A percentile compares a stretch with the other conserved stretches of the same genome.
phyloP scores from a whole-genome alignment of 768 basidiomycete species.

The Lanmaoa pseudosensibilis region DNA sequence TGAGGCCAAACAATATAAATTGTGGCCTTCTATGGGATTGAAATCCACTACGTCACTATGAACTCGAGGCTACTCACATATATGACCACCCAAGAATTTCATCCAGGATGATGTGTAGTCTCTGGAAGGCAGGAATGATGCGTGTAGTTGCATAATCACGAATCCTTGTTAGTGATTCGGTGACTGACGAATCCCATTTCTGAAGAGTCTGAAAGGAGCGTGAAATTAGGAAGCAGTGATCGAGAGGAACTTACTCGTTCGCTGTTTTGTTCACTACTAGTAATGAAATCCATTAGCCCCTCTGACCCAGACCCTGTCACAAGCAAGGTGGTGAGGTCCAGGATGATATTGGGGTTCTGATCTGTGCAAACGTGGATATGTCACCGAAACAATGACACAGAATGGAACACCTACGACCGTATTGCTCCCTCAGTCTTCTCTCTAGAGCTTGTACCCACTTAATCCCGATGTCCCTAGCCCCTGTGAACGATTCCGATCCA shows the following conservation, averaged over 20 bases:
- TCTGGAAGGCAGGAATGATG: constrained; percentile 72
- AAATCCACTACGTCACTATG: constrained; percentile 6
- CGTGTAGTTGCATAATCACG: constrained; percentile 73
- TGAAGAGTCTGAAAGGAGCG: constrained; percentile 58
- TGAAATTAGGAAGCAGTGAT: constrained; percentile 21
- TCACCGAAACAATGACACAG: constrained; percentile 11
- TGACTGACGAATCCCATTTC: constrained; percentile 79
- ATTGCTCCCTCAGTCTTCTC: constrained; percentile 61
- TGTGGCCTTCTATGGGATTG: constrained; percentile 47
- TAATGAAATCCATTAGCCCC: constrained; percentile 69
- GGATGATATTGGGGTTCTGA: constrained; percentile 57
- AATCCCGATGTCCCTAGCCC: constrained; percentile 70
- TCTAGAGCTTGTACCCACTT: constrained; percentile 72
- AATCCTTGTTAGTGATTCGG: constrained; percentile 67
- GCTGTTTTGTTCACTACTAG: constrained; percentile 76
- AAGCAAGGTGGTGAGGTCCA: constrained; percentile 71
- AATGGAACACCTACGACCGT: constrained; percentile 52
- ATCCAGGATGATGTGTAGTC: constrained; percentile 71
- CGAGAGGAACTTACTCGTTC: constrained; percentile 58
- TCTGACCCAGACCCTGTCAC: constrained; percentile 73
- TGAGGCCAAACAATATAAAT: constrained; percentile 56
- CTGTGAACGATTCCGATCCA: constrained; percentile 62
- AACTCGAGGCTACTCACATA: constrained; percentile 48
- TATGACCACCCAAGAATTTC: constrained; percentile 79
- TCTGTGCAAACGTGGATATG: constrained; percentile 40